Conservation (phyloP, 139 green algal genomes). For the Picochlorum sp. region DNA sequence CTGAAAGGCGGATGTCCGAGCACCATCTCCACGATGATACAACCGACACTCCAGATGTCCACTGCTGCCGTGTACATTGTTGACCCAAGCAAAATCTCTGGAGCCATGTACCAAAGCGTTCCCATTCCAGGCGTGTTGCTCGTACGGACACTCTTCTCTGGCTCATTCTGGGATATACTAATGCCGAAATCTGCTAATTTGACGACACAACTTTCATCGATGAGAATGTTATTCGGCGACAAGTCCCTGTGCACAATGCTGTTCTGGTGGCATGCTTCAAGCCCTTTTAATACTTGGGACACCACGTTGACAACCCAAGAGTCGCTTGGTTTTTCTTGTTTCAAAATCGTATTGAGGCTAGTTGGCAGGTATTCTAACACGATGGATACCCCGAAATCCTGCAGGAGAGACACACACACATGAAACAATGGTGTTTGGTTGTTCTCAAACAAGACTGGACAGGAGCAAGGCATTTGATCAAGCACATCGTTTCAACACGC, state of each 20-base stretch:
- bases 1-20: constrained; percentile 80
- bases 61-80: constrained; percentile 69
- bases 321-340: too few relatives aligned
- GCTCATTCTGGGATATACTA: constrained; percentile 44
- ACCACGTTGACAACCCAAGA: background rate
- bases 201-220: constrained; percentile 52
- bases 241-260: constrained; percentile 72
- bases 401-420: too few relatives aligned
- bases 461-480: too few relatives aligned
- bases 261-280: constrained; percentile 14
- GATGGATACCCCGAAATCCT: constrained; percentile 1
- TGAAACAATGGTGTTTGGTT: too few relatives aligned
- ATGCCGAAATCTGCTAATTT: constrained; percentile 96
- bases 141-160: background rate
- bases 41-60: constrained; percentile 83
- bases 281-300: constrained; percentile 14
- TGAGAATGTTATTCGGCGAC: constrained; percentile 87
- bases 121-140: constrained; percentile 84
- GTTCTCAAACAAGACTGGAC: too few relatives aligned
- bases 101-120: constrained; percentile 87
- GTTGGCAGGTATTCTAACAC: constrained; percentile 19
- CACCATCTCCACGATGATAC: constrained; percentile 82
- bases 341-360: constrained; percentile 3
- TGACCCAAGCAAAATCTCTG: constrained; percentile 85
- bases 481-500: too few relatives aligned